Base-by-base conservation (phyloP, 441 rosid genomes). In the Gossypium davidsonii region DNA sequence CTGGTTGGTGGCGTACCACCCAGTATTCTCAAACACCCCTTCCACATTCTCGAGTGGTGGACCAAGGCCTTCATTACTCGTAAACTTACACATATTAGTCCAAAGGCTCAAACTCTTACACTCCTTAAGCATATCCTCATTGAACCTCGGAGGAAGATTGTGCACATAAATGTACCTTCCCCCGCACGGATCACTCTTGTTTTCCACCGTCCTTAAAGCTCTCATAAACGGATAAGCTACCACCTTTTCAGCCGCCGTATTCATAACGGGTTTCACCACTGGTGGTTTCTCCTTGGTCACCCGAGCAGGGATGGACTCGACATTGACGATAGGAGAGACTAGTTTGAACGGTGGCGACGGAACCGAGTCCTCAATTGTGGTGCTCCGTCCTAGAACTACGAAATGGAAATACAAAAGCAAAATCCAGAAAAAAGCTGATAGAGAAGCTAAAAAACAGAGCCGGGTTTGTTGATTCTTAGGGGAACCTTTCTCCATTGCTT, bases 1-100 rank as follows among this genome's bases (percentile, higher is more conserved):
- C 86, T 92, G 98, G 67, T 90, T 94, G 0, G 99, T 94, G 1
- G 92, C 97, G 26, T 92, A 85, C 99, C 99, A 94, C 31, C 99
- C 99, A 0, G 87, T 78, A 68, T 94, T 87, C 0, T 96, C 91
- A 79, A 94, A 94, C 74, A 91, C 98, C 18, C 97, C 97, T 73
- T 90, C 97, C 8, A 77, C 84, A 75, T 94, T 94, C 89, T 92
- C 93, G 20, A 94, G 84, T 0, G 98, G 96, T 1, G 98, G 99
- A n/a, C 99, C 99, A 73, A 92, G 76, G 51, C 99, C 99, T 0
- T 97, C 97, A 78, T 91, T 92, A 14, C 80, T 89, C 0, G 82
- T 94, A 86, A 91, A 94, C 93, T 90, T 94, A 52, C 99, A 94
- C 99, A 94, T 94, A 75, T 94, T 92, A 18, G 99, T 94, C 99